Evolutionary conservation across 1,284 basidiomycete genomes (phyloP).

Genomic region (Butyriboletus appendiculatus): DNA sequence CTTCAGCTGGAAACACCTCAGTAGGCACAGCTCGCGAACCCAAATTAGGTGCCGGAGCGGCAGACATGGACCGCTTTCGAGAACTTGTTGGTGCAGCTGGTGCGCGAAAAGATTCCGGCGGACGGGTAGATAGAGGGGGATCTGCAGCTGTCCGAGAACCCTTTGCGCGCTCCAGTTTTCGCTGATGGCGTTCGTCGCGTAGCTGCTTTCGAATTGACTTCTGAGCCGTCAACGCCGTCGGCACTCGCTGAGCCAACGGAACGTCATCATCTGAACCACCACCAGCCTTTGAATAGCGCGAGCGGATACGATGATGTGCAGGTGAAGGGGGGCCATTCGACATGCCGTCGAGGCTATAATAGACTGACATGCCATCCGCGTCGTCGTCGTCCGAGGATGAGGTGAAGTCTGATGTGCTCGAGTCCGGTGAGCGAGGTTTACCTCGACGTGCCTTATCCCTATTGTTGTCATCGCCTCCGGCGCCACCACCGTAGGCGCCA

Average conservation of each 20-base stretch:
- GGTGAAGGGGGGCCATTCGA: constrained; percentile 25
- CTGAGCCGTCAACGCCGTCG: constrained; percentile 75
- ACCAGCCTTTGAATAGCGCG: constrained; percentile 21
- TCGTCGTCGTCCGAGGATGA: constrained; percentile 46
- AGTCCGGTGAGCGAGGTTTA: constrained; percentile 33
- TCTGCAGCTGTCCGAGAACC: constrained; percentile 16
- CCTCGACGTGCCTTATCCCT: constrained; percentile 37
- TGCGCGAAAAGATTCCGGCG: constrained; percentile 3
- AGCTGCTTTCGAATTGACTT: constrained; percentile 72
- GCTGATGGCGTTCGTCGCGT: constrained; percentile 62
- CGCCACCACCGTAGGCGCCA: constrained; percentile 25
- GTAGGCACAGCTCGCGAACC: constrained; percentile 15
- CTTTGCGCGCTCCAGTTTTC: constrained; percentile 50
- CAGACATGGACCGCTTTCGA: constrained; percentile 35
- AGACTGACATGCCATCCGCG: constrained; percentile 42
- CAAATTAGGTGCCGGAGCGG: constrained; percentile 21
- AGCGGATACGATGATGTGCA: constrained; percentile 24
- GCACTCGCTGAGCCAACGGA: constrained; percentile 76
- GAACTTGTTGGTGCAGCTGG: constrained; percentile 6
- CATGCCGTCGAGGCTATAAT: constrained; percentile 41
- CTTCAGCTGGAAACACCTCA: constrained; percentile 53
- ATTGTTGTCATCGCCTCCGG: constrained; percentile 38
- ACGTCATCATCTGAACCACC: constrained; percentile 54
- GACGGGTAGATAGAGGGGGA: constrained; percentile 13
- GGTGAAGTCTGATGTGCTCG: constrained; percentile 33